Evolutionary conservation across 257 asterid species (phyloP).

Genomic region (Solanum pennellii): DNA sequence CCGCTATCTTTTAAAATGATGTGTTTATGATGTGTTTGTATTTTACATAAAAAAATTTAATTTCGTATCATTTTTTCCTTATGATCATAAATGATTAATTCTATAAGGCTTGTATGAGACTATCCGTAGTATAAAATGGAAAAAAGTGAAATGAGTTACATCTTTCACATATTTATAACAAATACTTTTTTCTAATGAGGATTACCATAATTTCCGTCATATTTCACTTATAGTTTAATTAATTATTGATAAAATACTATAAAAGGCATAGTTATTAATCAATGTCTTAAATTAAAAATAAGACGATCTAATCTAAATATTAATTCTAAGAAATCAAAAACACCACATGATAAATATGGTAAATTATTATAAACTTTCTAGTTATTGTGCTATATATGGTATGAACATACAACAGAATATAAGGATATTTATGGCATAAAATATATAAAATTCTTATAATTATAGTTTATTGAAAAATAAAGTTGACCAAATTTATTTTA

Average conservation of each 20-base stretch:
- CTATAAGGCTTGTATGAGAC: too few species aligned
- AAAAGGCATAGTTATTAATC: neutral
- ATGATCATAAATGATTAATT: too few species aligned
- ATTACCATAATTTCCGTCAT: neutral
- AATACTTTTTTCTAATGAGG: neutral
- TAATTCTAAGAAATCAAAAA: neutral
- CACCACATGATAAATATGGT: neutral
- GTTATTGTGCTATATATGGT: neutral
- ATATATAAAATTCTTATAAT: too few species aligned
- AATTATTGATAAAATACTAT: neutral
- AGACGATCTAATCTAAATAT: neutral
- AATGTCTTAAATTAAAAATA: neutral
- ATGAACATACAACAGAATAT: neutral
- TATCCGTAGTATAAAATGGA: neutral
- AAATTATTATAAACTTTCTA: neutral
- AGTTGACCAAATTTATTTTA: too few species aligned
- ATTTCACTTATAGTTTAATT: neutral
- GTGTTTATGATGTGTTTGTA: too few species aligned
- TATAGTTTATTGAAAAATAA: too few species aligned
- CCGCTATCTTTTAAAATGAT: too few species aligned
- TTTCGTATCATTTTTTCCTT: too few species aligned
- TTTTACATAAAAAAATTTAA: too few species aligned
- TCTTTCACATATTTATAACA: neutral
- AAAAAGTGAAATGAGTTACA: neutral
- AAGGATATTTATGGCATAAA: neutral